Evolutionary conservation across 768 basidiomycete species (phyloP).

Genomic region (Hypsizygus marmoreus): DNA sequence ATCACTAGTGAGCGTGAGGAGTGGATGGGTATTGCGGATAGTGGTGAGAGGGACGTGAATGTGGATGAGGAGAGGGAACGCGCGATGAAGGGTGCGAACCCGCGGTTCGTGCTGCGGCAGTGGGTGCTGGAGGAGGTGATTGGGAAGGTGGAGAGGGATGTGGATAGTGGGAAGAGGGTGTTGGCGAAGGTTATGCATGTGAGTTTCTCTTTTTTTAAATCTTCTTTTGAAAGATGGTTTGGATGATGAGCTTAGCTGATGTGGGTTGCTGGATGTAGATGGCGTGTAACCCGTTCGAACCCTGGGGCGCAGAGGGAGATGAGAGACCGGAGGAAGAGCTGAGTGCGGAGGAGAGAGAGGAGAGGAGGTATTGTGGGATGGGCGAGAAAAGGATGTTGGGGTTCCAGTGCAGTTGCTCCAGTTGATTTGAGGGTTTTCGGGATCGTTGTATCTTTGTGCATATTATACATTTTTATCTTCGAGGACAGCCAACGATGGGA

Average conservation of each 20-base stretch:
- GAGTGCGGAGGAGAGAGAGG: conserved; percentile 63
- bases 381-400: conserved; percentile 79
- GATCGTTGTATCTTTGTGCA: too few relatives aligned
- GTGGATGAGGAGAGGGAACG: conserved; percentile 48
- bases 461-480: too few relatives aligned
- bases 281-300: conserved; percentile 82
- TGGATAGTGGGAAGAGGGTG: conserved; percentile 60
- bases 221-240: background rate
- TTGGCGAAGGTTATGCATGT: conserved; percentile 85
- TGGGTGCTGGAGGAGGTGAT: conserved; percentile 98
- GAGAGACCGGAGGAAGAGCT: conserved; percentile 45
- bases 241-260: background rate
- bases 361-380: conserved; percentile 74
- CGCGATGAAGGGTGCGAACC: conserved; percentile 68
- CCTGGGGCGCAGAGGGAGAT: conserved; percentile 80
- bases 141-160: conserved; percentile 66
- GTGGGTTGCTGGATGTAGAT: conserved; percentile 56
- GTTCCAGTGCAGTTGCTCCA: conserved; percentile 94
- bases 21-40: conserved; percentile 36
- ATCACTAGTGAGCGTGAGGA: conserved; percentile 53
- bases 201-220: conserved; percentile 30
- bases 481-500: too few relatives aligned
- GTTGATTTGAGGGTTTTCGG: conserved; percentile 36
- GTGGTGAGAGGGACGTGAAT: conserved; percentile 20
- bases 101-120: conserved; percentile 90